These are phyloP conservation scores for Osmanthus fragrans DNA, from an alignment of 257 asterid species.

Conservation along the genomic window DNA sequence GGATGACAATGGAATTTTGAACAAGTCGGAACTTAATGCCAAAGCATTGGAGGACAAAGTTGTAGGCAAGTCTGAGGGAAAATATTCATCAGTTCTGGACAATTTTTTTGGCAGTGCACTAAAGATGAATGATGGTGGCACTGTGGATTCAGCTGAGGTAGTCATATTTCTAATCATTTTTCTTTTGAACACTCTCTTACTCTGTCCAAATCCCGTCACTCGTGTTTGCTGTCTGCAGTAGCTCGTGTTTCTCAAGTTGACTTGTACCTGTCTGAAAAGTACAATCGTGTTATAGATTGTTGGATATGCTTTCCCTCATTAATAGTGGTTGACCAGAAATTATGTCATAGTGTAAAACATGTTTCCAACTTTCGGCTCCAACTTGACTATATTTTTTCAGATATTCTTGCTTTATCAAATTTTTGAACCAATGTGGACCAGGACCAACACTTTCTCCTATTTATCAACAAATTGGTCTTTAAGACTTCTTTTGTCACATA, in stretches of 20 bases:
- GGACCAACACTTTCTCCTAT: background rate
- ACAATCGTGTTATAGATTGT: background rate
- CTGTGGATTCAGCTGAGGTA: conserved; percentile 34
- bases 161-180: background rate
- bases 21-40: conserved; percentile 30
- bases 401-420: background rate
- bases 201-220: background rate
- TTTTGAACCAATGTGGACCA: background rate
- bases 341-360: background rate
- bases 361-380: background rate
- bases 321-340: background rate
- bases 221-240: background rate
- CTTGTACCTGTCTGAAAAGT: background rate
- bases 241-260: background rate
- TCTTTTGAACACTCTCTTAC: background rate
- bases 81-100: conserved; percentile 33
- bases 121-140: conserved; percentile 17
- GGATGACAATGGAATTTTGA: conserved; percentile 27
- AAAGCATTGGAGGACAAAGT: conserved; percentile 21
- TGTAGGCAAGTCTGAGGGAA: conserved; percentile 25
- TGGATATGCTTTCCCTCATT: background rate
- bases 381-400: background rate
- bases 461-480: no score
- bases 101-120: conserved; percentile 38
- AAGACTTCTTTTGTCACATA: background rate